A percentile compares a stretch with the other conserved stretches of the same genome.
Evolutionary conservation across 1,284 basidiomycete species (phyloP).

Genomic region (Amylostereum chailletii): DNA sequence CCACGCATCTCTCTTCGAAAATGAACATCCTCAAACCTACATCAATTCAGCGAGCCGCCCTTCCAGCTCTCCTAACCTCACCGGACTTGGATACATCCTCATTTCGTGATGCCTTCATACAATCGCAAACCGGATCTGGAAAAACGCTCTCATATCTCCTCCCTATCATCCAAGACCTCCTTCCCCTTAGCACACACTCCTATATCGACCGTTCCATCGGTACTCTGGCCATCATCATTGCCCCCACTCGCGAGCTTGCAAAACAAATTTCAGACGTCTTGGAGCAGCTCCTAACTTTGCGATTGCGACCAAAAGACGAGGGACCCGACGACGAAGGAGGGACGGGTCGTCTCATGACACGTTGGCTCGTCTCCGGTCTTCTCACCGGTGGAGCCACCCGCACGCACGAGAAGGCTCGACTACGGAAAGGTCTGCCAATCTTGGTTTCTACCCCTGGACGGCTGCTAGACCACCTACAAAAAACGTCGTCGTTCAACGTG

Average conservation of each 20-base stretch:
- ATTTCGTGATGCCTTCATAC: conserved; percentile 83
- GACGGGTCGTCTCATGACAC: conserved; percentile 53
- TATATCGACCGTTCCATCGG: conserved; percentile 86
- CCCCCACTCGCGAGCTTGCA: conserved; percentile 91
- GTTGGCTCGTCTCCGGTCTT: conserved; percentile 92
- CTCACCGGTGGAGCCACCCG: conserved; percentile 74
- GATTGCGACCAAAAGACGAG: conserved; percentile 56
- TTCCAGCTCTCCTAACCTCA: conserved; percentile 61
- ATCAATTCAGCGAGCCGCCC: conserved; percentile 78
- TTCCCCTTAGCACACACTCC: conserved; percentile 80
- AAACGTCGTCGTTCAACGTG: conserved; percentile 84
- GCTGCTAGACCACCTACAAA: conserved; percentile 69
- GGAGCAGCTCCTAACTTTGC: conserved; percentile 60
- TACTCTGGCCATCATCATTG: conserved; percentile 91
- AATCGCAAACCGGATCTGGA: conserved; percentile 97
- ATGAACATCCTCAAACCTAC: conserved; percentile 86
- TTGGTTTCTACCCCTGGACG: conserved; percentile 66
- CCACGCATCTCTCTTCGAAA: conserved; percentile 73
- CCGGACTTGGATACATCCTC: conserved; percentile 28
- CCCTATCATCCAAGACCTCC: conserved; percentile 90
- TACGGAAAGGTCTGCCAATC: conserved; percentile 68
- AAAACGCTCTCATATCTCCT: conserved; percentile 95
- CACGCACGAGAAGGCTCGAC: conserved; percentile 66
- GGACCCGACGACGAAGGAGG: conserved; percentile 36
- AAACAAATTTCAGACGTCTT: conserved; percentile 83